Evolutionary conservation across 2,329 filamentous ascomycete species (phyloP), one percentile per base, ranked within the genome.

Genomic region (Aspergillus pseudotamarii): DNA sequence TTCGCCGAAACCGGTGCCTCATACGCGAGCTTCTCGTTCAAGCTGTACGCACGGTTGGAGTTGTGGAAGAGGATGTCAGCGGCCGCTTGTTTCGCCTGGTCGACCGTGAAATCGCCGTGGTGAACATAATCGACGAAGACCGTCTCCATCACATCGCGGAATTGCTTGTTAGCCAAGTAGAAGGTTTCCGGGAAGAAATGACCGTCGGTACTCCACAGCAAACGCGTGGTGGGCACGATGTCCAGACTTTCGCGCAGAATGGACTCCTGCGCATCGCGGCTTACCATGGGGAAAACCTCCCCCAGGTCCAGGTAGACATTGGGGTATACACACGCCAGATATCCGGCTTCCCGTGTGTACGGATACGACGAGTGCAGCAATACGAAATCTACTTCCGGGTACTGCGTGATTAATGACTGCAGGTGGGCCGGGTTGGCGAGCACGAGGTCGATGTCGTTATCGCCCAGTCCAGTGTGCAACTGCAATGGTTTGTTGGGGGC

Each of bases 301-400:
- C 93, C 92, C 59, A 96, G 87, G 72, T 96, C 93, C 14, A 92
- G 86, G 72, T 93, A 95, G 1, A 91, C 91, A 71, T 96, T 94
- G 28, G 86, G 82, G 73, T 93, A 95, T 26, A 91, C 88, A 0
- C 86, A 87, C 0, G 92, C 91, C 23, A 96, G 82, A 73, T 94
- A 96, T 0, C 90, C 91, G 0, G 90, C 86, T 76, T 95, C 91
- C 43, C 89, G 85, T 0, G 89, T 92, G 72, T 91, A 95, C 0
- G 93, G 93, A 73, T 96, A 96, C 2, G 91, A 87, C 0, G 92
- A 89, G 73, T 96, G 92, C 2, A 96, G 84, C 10, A 96, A 80
- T 2, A 96, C 89, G 60, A 96, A 89, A 0, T 91, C 89, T 0
- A 94, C 86, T 0, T 82, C 81, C 0, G 90, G 85, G 68, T 91